phyloP scores from a whole-genome alignment of 1,284 basidiomycete species.

The Cryptococcus sp. region DNA sequence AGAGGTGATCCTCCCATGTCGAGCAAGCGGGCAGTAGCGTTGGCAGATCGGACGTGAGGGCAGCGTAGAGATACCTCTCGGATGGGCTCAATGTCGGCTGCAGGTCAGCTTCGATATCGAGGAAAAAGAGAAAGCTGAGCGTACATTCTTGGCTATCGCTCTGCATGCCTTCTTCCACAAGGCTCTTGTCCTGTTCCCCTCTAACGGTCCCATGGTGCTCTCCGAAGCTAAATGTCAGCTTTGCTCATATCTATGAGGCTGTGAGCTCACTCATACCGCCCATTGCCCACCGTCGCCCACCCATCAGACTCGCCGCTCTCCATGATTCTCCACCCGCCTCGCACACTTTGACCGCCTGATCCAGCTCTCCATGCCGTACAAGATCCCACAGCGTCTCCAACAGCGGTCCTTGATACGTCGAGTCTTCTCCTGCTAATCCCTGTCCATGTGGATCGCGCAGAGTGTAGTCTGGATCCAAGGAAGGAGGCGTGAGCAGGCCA shows the following conservation, averaged over 20 bases:
- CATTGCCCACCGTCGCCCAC: conserved; percentile 40
- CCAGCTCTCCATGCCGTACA: conserved; percentile 59
- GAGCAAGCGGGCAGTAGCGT: conserved; percentile 70
- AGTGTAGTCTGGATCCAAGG: conserved; percentile 43
- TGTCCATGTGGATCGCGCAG: conserved; percentile 38
- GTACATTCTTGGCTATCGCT: conserved; percentile 68
- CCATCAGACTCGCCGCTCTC: conserved; percentile 54
- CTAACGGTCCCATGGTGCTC: conserved; percentile 15
- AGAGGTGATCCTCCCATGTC: conserved; percentile 91
- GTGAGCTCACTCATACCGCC: conserved; percentile 36
- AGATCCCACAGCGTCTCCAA: conserved; percentile 41
- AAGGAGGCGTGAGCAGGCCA: conserved; percentile 8
- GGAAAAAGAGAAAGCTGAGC: too few relatives aligned
- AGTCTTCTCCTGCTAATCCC: conserved; percentile 40
- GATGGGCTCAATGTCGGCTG: conserved; percentile 64
- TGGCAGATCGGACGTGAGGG: conserved; percentile 74
- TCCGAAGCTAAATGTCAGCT: conserved; percentile 46
- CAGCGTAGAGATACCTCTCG: conserved; percentile 81
- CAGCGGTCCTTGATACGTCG: conserved; percentile 38
- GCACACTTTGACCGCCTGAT: conserved; percentile 76
- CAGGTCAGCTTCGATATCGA: background rate
- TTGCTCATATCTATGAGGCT: background rate
- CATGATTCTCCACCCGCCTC: conserved; percentile 80
- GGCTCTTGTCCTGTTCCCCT: conserved; percentile 64
- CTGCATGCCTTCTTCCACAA: conserved; percentile 82